Conservation (phyloP, 768 basidiomycete genomes). For the Hygrophorus pudorinus region DNA sequence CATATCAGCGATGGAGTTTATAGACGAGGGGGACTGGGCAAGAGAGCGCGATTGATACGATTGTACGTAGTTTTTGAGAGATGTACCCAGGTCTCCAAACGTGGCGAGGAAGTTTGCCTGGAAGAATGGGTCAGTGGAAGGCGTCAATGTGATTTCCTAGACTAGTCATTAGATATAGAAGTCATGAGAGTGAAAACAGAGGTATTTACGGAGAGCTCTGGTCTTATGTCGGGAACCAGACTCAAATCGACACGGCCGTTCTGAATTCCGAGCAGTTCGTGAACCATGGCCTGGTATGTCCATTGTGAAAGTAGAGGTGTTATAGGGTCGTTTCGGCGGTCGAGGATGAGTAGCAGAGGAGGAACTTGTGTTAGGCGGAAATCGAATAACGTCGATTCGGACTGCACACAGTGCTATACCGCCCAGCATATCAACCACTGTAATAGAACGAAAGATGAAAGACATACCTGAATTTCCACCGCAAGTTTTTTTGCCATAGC, state of each 20-base stretch:
- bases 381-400: slow-evolving; percentile 81
- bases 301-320: slow-evolving; percentile 94
- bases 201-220: slow-evolving; percentile 64
- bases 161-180: slow-evolving; percentile 1
- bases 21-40: slow-evolving; percentile 63
- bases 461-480: slow-evolving; percentile 67
- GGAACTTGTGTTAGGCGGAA: slow-evolving; percentile 84
- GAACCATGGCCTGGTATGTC: slow-evolving; percentile 99
- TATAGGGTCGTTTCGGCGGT: slow-evolving; percentile 93
- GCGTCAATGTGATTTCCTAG: slow-evolving; percentile 90
- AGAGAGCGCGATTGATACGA: slow-evolving; percentile 83
- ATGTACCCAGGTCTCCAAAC: slow-evolving; percentile 92
- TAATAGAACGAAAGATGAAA: not conserved
- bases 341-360: slow-evolving; percentile 84
- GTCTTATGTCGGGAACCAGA: slow-evolving; percentile 73
- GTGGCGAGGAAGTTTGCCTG: slow-evolving; percentile 83
- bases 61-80: slow-evolving; percentile 86
- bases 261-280: slow-evolving; percentile 86
- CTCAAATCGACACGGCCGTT: slow-evolving; percentile 87
- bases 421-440: slow-evolving; percentile 4
- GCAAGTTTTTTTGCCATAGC: slow-evolving; percentile 87
- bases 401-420: slow-evolving; percentile 64
- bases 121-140: slow-evolving; percentile 90
- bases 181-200: slow-evolving; percentile 1
- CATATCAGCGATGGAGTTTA: slow-evolving; percentile 95